A percentile compares a stretch with the other conserved stretches of the same genome.
Conservation (phyloP, 129 eudicot genomes). For the Lactuca sativa region DNA sequence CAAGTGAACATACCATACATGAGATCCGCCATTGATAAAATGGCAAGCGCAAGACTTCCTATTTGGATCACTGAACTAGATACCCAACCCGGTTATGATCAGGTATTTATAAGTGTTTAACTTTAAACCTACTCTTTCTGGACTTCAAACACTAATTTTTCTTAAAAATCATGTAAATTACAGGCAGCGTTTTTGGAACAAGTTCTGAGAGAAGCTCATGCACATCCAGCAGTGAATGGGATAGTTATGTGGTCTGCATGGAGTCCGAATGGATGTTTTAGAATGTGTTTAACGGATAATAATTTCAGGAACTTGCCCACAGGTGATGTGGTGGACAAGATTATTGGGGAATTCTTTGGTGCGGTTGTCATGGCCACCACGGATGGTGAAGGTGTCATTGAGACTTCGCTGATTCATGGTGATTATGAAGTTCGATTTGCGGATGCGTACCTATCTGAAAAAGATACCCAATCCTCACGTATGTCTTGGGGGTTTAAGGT, state of each 20-base stretch:
- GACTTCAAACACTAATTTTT: no score
- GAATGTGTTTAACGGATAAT: conserved; percentile 62
- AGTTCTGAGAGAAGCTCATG: conserved; percentile 52
- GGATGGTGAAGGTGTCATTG: conserved; percentile 46
- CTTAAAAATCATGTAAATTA: conserved; percentile 5
- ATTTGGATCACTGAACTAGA: conserved; percentile 81
- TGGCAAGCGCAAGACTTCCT: conserved; percentile 50
- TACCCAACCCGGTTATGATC: conserved; percentile 14
- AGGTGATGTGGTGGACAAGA: conserved; percentile 58
- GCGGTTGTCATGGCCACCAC: conserved; percentile 30
- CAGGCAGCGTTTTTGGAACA: conserved; percentile 50
- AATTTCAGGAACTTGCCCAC: conserved; percentile 47
- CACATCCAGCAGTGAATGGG: conserved; percentile 59
- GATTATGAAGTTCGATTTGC: conserved; percentile 47
- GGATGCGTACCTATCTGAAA: conserved; percentile 6
- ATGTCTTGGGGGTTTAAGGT: conserved; percentile 21
- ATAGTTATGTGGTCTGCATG: conserved; percentile 67
- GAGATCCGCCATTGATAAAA: conserved; percentile 56
- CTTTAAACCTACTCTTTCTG: no score
- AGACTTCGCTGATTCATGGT: conserved; percentile 52
- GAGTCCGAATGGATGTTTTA: conserved; percentile 36
- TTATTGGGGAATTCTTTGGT: conserved; percentile 15
- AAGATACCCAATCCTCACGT: not conserved
- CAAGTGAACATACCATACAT: conserved; percentile 48
- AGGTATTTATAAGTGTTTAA: no score